These are phyloP conservation scores for Boletellus sp. DNA, from an alignment of 1,284 basidiomycete genomes.

Conservation along the genomic window DNA sequence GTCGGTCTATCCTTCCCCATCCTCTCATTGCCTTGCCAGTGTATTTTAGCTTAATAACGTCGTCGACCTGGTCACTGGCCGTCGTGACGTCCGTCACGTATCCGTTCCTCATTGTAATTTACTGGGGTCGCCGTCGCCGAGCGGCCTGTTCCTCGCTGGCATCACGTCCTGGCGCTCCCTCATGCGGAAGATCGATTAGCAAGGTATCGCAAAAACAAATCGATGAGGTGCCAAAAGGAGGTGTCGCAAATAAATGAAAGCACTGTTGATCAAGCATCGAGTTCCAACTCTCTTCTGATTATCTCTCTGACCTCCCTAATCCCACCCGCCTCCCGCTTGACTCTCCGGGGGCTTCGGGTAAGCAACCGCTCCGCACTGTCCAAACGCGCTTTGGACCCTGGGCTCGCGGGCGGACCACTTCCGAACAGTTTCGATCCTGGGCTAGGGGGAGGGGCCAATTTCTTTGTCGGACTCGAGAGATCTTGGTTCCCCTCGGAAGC, in stretches of 20 bases:
- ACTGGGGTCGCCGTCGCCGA: too few species aligned
- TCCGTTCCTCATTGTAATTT: too few species aligned
- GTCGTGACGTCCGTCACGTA: too few species aligned
- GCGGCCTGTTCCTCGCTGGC: too few species aligned
- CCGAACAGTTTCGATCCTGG: constrained; percentile 33
- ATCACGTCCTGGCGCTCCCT: too few species aligned
- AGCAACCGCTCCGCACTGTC: constrained; percentile 58
- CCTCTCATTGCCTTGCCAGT: too few species aligned
- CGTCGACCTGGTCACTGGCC: too few species aligned
- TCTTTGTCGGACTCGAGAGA: constrained; percentile 29
- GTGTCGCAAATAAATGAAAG: constrained; percentile 30
- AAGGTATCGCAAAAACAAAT: constrained; percentile 21
- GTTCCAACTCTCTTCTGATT: constrained; percentile 71
- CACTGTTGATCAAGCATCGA: constrained; percentile 49
- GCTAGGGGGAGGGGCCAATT: constrained; percentile 27
- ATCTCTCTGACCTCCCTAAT: constrained; percentile 75
- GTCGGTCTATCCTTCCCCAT: too few species aligned
- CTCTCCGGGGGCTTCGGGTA: constrained; percentile 64
- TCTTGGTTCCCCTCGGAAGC: constrained; percentile 17
- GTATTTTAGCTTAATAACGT: too few species aligned
- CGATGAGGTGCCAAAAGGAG: constrained; percentile 17
- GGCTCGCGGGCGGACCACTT: constrained; percentile 30
- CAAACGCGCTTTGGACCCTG: constrained; percentile 37
- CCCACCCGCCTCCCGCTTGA: constrained; percentile 66
- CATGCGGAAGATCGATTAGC: too few species aligned